Evolutionary conservation across 495 filamentous ascomycete genomes (phyloP), one percentile per base, ranked within the genome.

Genomic region (Hyaloscypha bicolor): DNA sequence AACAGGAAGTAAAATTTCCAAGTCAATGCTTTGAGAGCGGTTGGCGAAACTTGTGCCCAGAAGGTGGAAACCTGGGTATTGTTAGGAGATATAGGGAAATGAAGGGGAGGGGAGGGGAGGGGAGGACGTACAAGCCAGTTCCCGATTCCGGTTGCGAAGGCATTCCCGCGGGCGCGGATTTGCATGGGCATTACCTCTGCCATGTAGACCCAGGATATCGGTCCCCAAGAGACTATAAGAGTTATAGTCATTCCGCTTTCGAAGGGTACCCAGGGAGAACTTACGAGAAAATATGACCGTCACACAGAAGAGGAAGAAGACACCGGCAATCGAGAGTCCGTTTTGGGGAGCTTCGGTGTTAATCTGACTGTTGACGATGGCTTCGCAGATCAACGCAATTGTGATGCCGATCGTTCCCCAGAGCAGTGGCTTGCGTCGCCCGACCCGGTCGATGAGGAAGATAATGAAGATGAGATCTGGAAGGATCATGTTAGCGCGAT

Each of bases 401-500:
- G 81, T 83, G 73, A 93, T 91, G 0, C 90, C 90, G 6, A 88
- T 65, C 31, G 87, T 88, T 25, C 91, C 91, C 59, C 82, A 84
- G 3, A 93, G 74, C 74, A 90, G 91, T 29, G 93, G 79, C 63
- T 91, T 91, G 11, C 91, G 84, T 6, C 91, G 83, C 19, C 91
- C 91, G 37, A 89, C 85, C n/a, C 82, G 83, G 78, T 94, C 90
- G 58, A 94, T 86, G 71, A 90, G 83, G 78, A 93, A 93, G 86
- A 90, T 91, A 2, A 91, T 72, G 91, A 64, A 88, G 84, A 1
- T 90, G 91, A 8, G 90, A 52, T 70, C 71, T 83, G 69, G 89
- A 91, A 63, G 91, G 82, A 30, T 87, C 79, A 72, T 91, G 81
- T 79, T 90, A 55, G 42, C 16, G 9, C 16, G 16, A 48, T 4